Evolutionary conservation across 2,329 filamentous ascomycete species (phyloP), one percentile per base, ranked within the genome.

Genomic region (Calonectria ilicicola): DNA sequence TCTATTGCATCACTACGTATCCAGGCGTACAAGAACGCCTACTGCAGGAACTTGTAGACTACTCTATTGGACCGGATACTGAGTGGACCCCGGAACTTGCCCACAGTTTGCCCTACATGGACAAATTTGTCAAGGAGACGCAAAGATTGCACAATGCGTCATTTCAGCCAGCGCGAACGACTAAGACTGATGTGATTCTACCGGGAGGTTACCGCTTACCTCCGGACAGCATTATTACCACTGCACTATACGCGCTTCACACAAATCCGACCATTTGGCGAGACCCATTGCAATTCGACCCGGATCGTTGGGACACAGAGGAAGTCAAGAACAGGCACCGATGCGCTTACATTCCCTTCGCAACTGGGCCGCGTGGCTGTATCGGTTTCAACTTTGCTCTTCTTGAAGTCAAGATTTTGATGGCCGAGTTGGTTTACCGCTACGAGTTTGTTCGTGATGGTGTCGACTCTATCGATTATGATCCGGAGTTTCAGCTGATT

Each of bases 81-180:
- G 53, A 58, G 53, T 58, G 53, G 53, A 58, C 32, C 6, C 53
- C 53, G 17, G 53, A 58, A 6, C 53, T 58, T 19, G 53, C 53
- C 5, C 53, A 58, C 32, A 17, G 53, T 9, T 15, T 58, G 32
- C 53, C 53, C 32, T 58, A 58, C 32, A 38, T 58, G 53, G 53
- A 58, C n/a, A 58, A 58, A 32, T 58, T 58, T 23, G 53, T 58
- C 53, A 58, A 58, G 32, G 53, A 58, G 32, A 58, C 53, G n/a
- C 53, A 58, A 15, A 21, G 53, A 17, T 15, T 58, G 53, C 53
- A 58, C 53, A 58, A 58, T 15, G 53, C 53, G 3, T 58, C 53
- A 2, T 58, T 58, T 9, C 53, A 58, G 6, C 53, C 53, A 2
- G 53, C 29, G n/a, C 53, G 53, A 14, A 58, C 53, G 4, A 58